Evolutionary conservation across 306 rosid genomes (phyloP), one percentile per base, ranked within the genome.

Genomic region (Hippophae rhamnoides): DNA sequence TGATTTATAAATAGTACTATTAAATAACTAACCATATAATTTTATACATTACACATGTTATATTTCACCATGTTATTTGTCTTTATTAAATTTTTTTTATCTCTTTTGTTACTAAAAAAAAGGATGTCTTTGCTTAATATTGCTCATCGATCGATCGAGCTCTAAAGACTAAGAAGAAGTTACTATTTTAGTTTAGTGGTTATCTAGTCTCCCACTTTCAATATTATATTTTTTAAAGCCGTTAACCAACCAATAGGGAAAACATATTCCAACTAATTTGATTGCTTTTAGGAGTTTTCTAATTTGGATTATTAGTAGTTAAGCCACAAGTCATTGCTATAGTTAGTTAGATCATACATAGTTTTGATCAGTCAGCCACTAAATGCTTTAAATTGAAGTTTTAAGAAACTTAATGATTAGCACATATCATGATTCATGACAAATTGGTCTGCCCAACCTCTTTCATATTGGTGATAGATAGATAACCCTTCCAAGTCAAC

Each of bases 371-470:
- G 69, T 76, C 54, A 73, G 81, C 75, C 10, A 60, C 76, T 60
- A 80, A 76, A 10, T 73, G 81, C 96, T 89, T 89, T 53, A 64
- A 49, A 12, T 76, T 82, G 14, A 85, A 83, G 96, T 75, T 61
- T 70, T 57, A 42, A 57, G 5, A 31, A 31, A 31, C 38, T 31
- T 31, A 31, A 31, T 31, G 38, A 31, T 31, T 31, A 31, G 38
- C 38, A 3, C 3, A 2, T 4, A 0, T 2, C 38, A 31, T 31
- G 38, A 31, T 31, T 31, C 38, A 31, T 31, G 38, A 31, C 38
- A 31, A 31, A 31, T 31, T 31, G 38, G 38, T 4, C 38, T 27
- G 38, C 38, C 38, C 38, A 27, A 27, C 38, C 38, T 31, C 5
- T 31, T 31, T 31, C 38, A 31, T 31, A 31, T 31, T 31, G 38